Evolutionary conservation across 345 rosid genomes (phyloP).

Genomic region (Salix purpurea): DNA sequence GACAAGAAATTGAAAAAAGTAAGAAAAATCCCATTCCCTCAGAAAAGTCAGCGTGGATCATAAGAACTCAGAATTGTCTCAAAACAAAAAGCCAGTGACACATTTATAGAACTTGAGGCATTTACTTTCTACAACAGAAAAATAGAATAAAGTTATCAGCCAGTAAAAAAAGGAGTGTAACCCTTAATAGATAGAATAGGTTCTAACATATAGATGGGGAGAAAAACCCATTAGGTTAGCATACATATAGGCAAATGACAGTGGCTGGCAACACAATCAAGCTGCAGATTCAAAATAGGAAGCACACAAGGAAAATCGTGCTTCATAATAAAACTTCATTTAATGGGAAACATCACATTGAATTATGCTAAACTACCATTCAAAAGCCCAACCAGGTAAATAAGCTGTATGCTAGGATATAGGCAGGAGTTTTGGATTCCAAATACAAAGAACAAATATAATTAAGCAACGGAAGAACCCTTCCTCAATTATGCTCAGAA

Average conservation of each 20-base stretch:
- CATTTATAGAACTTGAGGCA: not conserved
- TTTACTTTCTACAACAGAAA: not conserved
- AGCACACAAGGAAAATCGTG: not conserved
- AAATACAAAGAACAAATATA: not conserved
- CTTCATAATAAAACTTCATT: not conserved
- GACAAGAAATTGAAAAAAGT: constrained; percentile 7
- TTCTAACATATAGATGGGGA: not conserved
- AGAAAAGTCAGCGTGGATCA: not conserved
- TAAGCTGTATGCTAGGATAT: not conserved
- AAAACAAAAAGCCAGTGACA: too few species aligned
- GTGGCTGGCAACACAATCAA: not conserved
- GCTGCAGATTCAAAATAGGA: not conserved
- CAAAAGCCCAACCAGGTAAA: not conserved
- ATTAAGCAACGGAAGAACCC: not conserved
- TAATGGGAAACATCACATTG: not conserved
- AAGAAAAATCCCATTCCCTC: not conserved
- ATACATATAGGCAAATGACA: not conserved
- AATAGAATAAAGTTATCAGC: not conserved
- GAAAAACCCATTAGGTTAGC: not conserved
- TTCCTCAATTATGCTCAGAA: not conserved
- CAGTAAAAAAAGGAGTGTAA: not conserved
- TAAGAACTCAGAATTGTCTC: not conserved
- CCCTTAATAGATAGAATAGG: not conserved
- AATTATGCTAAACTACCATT: not conserved
- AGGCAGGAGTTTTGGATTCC: not conserved